phyloP scores from a whole-genome alignment of 2,329 filamentous ascomycete species.

The Diaporthe sp. region DNA sequence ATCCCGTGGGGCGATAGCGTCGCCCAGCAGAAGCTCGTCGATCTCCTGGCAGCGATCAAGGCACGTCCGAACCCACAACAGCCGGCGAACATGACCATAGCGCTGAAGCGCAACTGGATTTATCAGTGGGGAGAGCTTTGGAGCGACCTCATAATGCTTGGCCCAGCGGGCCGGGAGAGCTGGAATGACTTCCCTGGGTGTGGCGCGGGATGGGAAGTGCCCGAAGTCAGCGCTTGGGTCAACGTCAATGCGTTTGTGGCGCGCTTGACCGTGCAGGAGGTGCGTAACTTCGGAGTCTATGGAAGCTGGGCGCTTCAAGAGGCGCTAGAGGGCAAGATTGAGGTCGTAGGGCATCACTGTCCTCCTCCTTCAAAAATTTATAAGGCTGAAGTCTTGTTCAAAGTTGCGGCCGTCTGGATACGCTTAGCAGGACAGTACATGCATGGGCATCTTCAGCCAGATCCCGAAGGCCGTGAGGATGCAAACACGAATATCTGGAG shows the following conservation, averaged over 20 bases:
- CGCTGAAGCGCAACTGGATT: conserved; percentile 2
- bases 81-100: conserved; percentile 24
- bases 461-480: background rate
- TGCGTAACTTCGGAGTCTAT: background rate
- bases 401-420: conserved; percentile 24
- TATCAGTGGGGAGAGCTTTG: background rate
- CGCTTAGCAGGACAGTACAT: background rate
- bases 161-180: conserved; percentile 35
- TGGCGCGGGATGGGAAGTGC: conserved; percentile 39
- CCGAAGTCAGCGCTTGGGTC: conserved; percentile 38
- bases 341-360: background rate
- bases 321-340: background rate
- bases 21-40: conserved; percentile 37
- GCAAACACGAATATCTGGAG: background rate
- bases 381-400: conserved; percentile 26
- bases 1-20: conserved; percentile 37
- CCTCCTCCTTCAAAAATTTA: background rate
- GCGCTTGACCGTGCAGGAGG: conserved; percentile 28
- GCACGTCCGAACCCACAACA: conserved; percentile 37
- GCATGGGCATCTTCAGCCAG: background rate
- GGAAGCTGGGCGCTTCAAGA: conserved; percentile 19
- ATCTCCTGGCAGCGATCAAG: conserved; percentile 37
- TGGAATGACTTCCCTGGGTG: conserved; percentile 41
- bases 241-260: conserved; percentile 42
- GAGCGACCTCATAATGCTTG: conserved; percentile 23